Conservation (phyloP, 108 stramenopile genomes). For the Bacterosira constricta region DNA sequence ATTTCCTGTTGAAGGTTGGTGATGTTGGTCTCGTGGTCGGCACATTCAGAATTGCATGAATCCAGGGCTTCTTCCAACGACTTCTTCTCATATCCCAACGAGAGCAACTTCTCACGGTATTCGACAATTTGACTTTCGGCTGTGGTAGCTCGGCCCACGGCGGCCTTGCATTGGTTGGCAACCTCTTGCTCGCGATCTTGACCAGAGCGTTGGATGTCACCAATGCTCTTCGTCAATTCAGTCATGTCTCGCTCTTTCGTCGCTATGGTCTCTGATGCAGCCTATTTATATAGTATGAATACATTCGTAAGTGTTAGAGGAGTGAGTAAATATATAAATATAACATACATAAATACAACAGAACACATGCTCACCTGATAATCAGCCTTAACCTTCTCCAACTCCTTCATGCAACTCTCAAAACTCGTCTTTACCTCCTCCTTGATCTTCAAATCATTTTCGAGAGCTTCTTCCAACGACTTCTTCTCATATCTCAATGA, state of each 20-base stretch:
- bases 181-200: constrained; percentile 25
- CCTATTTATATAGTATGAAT: constrained; percentile 1
- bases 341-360: not conserved
- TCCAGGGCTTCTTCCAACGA: constrained; percentile 19
- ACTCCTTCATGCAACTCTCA: constrained; percentile 1
- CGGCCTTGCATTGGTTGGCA: constrained; percentile 6
- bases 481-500: constrained; percentile 23
- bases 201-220: constrained; percentile 28
- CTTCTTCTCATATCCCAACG: constrained; percentile 26
- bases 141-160: constrained; percentile 10
- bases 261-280: constrained; percentile 7
- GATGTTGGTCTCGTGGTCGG: constrained; percentile 1
- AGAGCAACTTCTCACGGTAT: constrained; percentile 2
- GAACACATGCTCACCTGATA: constrained; percentile 8
- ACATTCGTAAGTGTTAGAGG: too few relatives aligned
- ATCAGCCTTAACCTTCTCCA: constrained; percentile 18
- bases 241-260: constrained; percentile 31
- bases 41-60: constrained; percentile 2
- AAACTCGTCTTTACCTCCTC: constrained; percentile 3
- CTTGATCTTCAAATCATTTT: not conserved
- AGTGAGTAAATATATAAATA: not conserved
- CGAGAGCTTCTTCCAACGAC: constrained; percentile 22
- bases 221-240: constrained; percentile 35
- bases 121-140: not conserved
- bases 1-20: constrained; percentile 9